These are phyloP conservation scores for Mycena vulgaris DNA, from an alignment of 768 basidiomycete species.

Conservation along the genomic window DNA sequence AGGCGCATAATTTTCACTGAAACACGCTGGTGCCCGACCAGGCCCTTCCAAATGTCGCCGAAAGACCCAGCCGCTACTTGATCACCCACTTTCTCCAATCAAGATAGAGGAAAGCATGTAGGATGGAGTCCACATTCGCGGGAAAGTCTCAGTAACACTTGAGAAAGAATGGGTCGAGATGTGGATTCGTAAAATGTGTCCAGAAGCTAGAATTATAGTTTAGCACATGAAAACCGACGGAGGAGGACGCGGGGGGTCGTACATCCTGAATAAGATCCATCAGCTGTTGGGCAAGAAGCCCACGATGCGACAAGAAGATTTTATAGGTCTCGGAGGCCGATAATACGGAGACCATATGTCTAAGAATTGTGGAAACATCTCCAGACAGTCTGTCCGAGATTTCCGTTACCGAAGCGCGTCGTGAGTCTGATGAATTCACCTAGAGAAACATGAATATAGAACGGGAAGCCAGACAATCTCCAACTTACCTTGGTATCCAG, in stretches of 20 bases:
- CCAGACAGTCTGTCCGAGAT: neutral
- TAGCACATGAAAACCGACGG: neutral
- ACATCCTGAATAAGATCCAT: slow-evolving; percentile 7
- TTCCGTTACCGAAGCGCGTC: neutral
- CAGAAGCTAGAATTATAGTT: neutral
- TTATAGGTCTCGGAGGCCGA: slow-evolving; percentile 3
- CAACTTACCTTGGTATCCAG: neutral
- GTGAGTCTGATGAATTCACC: neutral
- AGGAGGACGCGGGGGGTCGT: neutral
- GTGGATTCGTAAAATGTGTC: neutral
- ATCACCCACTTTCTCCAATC: slow-evolving; percentile 17
- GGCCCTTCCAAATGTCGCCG: slow-evolving; percentile 28
- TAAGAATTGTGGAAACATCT: neutral
- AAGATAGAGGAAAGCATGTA: slow-evolving; percentile 18
- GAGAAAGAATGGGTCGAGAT: neutral
- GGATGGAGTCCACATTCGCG: slow-evolving; percentile 19
- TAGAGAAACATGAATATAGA: neutral
- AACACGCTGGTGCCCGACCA: slow-evolving; percentile 11
- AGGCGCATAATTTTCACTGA: slow-evolving; percentile 26
- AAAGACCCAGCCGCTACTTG: slow-evolving; percentile 28
- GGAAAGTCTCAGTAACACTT: slow-evolving; percentile 25
- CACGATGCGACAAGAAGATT: neutral
- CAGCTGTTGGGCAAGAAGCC: neutral
- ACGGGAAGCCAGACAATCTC: neutral
- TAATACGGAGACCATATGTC: slow-evolving; percentile 1